phyloP scores from a whole-genome alignment of 805 yeast species.

The Wickerhamiella bombiphila region DNA sequence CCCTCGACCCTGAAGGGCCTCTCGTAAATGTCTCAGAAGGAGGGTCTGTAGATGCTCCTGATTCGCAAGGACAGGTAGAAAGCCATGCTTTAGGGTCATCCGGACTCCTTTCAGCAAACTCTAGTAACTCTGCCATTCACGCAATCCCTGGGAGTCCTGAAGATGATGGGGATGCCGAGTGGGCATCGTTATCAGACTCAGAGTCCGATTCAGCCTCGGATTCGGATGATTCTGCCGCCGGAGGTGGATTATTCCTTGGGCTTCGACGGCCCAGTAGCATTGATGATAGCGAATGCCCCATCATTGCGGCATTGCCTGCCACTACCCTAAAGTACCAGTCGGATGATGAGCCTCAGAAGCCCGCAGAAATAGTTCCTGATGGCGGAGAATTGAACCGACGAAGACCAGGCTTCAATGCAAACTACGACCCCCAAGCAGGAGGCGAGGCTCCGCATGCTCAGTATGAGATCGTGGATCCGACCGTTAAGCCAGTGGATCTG shows the following conservation, averaged over 20 bases:
- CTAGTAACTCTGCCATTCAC: not conserved
- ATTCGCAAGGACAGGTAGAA: constrained; percentile 15
- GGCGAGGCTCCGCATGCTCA: constrained; percentile 9
- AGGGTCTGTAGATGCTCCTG: no score
- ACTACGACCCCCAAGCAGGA: constrained; percentile 14
- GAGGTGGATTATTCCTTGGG: constrained; percentile 54
- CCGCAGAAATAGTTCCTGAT: constrained; percentile 24
- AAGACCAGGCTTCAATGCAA: constrained; percentile 16
- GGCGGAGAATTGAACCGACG: constrained; percentile 48
- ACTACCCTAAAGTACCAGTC: constrained; percentile 70
- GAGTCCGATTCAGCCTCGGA: constrained; percentile 23
- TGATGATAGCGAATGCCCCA: constrained; percentile 26
- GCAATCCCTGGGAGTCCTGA: constrained; percentile 31
- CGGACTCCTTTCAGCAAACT: no score
- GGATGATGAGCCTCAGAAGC: constrained; percentile 26
- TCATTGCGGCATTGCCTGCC: constrained; percentile 72
- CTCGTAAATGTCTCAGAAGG: constrained; percentile 3
- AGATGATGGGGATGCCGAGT: constrained; percentile 25
- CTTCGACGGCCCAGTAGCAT: constrained; percentile 28
- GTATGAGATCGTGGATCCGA: constrained; percentile 20
- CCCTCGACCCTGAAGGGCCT: constrained; percentile 32
- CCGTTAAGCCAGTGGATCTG: constrained; percentile 16
- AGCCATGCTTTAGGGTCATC: constrained; percentile 19
- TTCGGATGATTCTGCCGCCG: constrained; percentile 40
- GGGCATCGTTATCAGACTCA: constrained; percentile 15